Evolutionary conservation across 2,329 filamentous ascomycete genomes (phyloP).

Genomic region (Sporothrix luriei): DNA sequence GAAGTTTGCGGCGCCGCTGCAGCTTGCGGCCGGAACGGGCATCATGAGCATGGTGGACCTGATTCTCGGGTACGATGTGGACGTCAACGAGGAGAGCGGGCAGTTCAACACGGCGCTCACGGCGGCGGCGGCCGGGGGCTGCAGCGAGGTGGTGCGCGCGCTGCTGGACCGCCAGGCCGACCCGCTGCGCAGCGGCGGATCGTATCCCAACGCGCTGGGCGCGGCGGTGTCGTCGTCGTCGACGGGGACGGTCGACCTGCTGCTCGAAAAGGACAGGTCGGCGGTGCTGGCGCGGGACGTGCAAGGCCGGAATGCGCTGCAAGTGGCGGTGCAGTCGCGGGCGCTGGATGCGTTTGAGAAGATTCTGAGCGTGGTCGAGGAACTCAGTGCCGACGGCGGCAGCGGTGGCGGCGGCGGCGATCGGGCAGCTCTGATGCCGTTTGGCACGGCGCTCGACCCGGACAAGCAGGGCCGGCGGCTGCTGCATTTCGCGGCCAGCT

Average conservation of each 20-base stretch:
- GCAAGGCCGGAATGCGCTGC: conserved; percentile 23
- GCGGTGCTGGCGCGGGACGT: conserved; percentile 6
- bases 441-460: not conserved
- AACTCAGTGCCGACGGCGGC: not conserved
- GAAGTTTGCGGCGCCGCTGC: not conserved
- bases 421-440: not conserved
- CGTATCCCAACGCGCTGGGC: conserved; percentile 14
- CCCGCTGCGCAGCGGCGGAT: not conserved
- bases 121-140: not conserved
- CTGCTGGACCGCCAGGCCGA: not conserved
- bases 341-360: conserved; percentile 20
- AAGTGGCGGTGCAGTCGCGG: conserved; percentile 9
- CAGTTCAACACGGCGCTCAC: conserved; percentile 25
- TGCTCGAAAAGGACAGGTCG: not conserved
- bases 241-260: not conserved
- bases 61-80: conserved; percentile 7
- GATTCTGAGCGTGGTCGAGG: not conserved
- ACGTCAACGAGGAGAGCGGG: conserved; percentile 22
- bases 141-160: not conserved
- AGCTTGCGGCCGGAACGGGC: not conserved
- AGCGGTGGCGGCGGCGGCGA: not conserved
- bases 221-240: conserved; percentile 12
- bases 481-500: conserved; percentile 21
- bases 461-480: conserved; percentile 22
- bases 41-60: not conserved